These are phyloP conservation scores for Forsythia suspensa DNA, from an alignment of 257 asterid genomes.

Conservation along the genomic window DNA sequence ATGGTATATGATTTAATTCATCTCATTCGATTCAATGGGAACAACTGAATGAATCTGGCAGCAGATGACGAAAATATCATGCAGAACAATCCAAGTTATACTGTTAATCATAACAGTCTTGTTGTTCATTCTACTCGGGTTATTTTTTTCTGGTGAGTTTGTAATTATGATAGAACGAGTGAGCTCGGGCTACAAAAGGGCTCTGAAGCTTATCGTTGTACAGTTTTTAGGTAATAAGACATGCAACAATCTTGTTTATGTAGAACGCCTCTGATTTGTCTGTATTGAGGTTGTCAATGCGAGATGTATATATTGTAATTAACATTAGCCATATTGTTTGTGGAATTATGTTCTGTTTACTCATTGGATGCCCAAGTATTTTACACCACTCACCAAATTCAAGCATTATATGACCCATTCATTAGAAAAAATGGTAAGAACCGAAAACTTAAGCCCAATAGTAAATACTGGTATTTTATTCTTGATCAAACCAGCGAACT, in stretches of 20 bases:
- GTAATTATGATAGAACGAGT: slow-evolving; percentile 3
- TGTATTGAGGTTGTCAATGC: background rate
- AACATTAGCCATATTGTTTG: too few relatives aligned
- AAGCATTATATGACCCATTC: too few relatives aligned
- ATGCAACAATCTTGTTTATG: slow-evolving; percentile 1
- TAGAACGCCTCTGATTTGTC: slow-evolving; percentile 1
- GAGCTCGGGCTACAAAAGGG: slow-evolving; percentile 4
- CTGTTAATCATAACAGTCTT: background rate
- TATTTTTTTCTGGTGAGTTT: slow-evolving; percentile 2
- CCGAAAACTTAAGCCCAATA: too few relatives aligned
- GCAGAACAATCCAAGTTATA: background rate
- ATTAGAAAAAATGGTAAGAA: too few relatives aligned
- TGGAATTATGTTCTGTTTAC: too few relatives aligned
- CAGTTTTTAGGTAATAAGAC: slow-evolving; percentile 10
- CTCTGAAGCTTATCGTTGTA: slow-evolving; percentile 9
- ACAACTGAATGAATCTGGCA: slow-evolving; percentile 21
- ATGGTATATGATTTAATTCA: background rate
- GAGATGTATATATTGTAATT: too few relatives aligned
- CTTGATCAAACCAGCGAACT: too few relatives aligned
- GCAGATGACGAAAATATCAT: background rate
- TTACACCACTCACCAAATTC: too few relatives aligned
- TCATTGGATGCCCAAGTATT: too few relatives aligned
- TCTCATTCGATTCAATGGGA: slow-evolving; percentile 7
- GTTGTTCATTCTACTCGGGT: background rate
- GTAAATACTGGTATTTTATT: too few relatives aligned